phyloP scores from a whole-genome alignment of 208 protist species.

The Leishmania tropica region DNA sequence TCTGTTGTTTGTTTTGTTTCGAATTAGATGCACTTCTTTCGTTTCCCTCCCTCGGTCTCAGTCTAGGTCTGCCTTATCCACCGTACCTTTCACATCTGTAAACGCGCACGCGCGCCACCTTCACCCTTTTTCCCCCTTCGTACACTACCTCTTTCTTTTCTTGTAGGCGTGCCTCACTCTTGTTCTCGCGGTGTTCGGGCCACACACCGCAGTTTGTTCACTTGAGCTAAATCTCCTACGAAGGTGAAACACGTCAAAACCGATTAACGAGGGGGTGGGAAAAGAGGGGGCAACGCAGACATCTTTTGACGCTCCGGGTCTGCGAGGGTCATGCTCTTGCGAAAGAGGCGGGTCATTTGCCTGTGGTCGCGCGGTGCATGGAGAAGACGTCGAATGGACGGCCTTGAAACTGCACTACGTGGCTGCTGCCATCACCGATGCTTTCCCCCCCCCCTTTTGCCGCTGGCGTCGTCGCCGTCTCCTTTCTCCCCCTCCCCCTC shows the following conservation, averaged over 20 bases:
- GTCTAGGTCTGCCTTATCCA: neutral
- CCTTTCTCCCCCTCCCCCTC: neutral
- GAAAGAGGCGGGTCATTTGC: neutral
- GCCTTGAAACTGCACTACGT: neutral
- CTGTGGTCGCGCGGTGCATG: neutral
- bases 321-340: neutral
- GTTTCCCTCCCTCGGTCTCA: neutral
- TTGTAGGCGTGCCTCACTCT: neutral
- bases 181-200: neutral
- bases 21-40: conserved; percentile 1
- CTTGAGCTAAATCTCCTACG: neutral
- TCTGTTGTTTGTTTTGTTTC: neutral
- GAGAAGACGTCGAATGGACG: neutral
- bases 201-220: neutral
- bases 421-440: neutral
- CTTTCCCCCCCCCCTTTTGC: neutral
- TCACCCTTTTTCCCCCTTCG: neutral
- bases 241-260: neutral
- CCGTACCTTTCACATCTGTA: neutral
- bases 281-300: neutral
- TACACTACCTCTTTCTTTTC: neutral
- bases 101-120: neutral
- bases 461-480: neutral
- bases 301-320: neutral
- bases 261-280: neutral